These are phyloP conservation scores for Irpex sp. DNA, from an alignment of 1,284 basidiomycete genomes.

Conservation along the genomic window DNA sequence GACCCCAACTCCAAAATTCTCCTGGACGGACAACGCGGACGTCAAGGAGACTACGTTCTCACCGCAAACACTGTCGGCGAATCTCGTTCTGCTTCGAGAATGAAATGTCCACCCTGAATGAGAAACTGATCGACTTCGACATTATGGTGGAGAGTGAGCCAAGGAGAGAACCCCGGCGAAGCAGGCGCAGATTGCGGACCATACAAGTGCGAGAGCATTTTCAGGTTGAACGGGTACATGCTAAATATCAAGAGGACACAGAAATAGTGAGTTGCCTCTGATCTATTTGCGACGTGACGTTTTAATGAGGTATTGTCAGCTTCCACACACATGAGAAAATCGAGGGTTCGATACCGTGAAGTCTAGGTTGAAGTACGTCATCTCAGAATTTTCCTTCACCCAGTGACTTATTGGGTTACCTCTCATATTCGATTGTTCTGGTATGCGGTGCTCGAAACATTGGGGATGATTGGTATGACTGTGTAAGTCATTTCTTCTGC, in stretches of 20 bases:
- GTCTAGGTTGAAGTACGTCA: slow-evolving; percentile 64
- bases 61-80: slow-evolving; percentile 93
- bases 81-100: slow-evolving; percentile 98
- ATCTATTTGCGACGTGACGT: slow-evolving; percentile 9
- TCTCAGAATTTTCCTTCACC: slow-evolving; percentile 25
- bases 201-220: slow-evolving; percentile 92
- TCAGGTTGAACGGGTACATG: slow-evolving; percentile 81
- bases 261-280: slow-evolving; percentile 65
- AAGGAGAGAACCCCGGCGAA: slow-evolving; percentile 73
- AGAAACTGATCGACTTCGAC: slow-evolving; percentile 94
- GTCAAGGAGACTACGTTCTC: slow-evolving; percentile 95
- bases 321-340: slow-evolving; percentile 76
- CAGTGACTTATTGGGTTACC: neutral
- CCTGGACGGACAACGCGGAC: slow-evolving; percentile 81
- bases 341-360: slow-evolving; percentile 76
- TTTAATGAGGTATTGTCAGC: slow-evolving; percentile 31
- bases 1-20: slow-evolving; percentile 86
- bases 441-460: slow-evolving; percentile 78
- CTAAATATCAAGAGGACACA: slow-evolving; percentile 86
- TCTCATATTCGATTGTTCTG: slow-evolving; percentile 74
- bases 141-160: slow-evolving; percentile 98
- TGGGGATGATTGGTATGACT: slow-evolving; percentile 78
- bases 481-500: slow-evolving; percentile 43
- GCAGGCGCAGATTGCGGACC: slow-evolving; percentile 81
- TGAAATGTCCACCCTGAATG: slow-evolving; percentile 84